phyloP scores from a whole-genome alignment of 768 basidiomycete species.

The Pisolithus microcarpus region DNA sequence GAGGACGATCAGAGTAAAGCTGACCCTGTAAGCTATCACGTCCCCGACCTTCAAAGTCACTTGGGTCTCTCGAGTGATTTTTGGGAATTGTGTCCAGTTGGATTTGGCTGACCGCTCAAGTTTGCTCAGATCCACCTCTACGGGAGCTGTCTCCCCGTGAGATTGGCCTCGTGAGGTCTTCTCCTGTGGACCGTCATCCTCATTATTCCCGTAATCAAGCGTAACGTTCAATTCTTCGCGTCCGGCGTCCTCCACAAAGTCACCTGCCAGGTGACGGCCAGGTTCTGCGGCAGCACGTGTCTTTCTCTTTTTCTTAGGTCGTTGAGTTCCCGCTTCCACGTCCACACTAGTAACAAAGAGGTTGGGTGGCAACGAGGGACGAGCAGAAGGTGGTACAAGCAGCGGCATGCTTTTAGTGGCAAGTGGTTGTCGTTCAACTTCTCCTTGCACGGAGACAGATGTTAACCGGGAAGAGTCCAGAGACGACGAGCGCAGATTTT shows the following conservation, averaged over 20 bases:
- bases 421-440: not conserved
- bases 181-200: not conserved
- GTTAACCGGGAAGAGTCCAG: not conserved
- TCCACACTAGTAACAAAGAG: constrained; percentile 69
- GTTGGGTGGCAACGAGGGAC: constrained; percentile 48
- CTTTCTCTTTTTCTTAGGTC: constrained; percentile 32
- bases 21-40: constrained; percentile 47
- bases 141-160: not conserved
- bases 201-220: constrained; percentile 10
- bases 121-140: constrained; percentile 2
- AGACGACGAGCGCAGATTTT: not conserved
- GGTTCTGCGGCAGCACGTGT: constrained; percentile 20
- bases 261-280: not conserved
- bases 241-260: not conserved
- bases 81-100: constrained; percentile 14
- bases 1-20: constrained; percentile 2
- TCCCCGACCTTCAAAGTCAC: constrained; percentile 18
- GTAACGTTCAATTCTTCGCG: not conserved
- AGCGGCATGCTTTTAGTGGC: constrained; percentile 19
- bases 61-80: constrained; percentile 20
- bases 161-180: not conserved
- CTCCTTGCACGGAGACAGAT: not conserved
- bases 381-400: constrained; percentile 60
- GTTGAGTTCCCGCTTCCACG: constrained; percentile 42
- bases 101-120: constrained; percentile 10